These are phyloP conservation scores for Penicilliopsis zonata DNA, from an alignment of 495 filamentous ascomycete species.

Conservation along the genomic window DNA sequence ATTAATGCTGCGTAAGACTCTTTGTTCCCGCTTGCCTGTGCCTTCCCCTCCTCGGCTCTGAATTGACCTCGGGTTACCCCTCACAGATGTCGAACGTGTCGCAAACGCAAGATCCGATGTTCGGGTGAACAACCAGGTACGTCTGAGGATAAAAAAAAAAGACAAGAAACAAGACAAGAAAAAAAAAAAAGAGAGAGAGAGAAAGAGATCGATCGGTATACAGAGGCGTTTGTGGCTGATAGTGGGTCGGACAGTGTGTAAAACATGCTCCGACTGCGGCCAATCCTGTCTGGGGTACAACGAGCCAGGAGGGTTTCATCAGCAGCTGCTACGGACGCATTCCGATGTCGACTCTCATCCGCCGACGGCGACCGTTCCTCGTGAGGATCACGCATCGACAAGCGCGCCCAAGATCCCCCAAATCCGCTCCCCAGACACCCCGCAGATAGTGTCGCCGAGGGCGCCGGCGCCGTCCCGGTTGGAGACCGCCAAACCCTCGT, in stretches of 20 bases:
- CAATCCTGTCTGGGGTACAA: constrained; percentile 60
- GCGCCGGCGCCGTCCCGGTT: constrained; percentile 4
- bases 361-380: too few relatives aligned
- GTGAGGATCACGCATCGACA: too few relatives aligned
- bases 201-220: too few relatives aligned
- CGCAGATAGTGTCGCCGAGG: constrained; percentile 8
- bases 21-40: constrained; percentile 5
- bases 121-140: constrained; percentile 59
- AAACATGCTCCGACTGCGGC: constrained; percentile 63
- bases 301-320: constrained; percentile 60
- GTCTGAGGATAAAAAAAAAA: too few relatives aligned
- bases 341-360: constrained; percentile 20
- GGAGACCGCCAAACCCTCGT: constrained; percentile 4
- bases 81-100: constrained; percentile 61
- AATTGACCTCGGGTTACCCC: constrained; percentile 5
- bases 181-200: not conserved
- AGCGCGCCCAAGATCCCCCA: constrained; percentile 11
- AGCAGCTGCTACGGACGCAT: constrained; percentile 24
- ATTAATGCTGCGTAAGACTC: constrained; percentile 67
- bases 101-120: constrained; percentile 74
- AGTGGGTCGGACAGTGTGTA: constrained; percentile 40
- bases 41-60: too few relatives aligned
- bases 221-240: not conserved
- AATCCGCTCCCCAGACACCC: constrained; percentile 19
- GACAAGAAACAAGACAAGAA: not conserved